phyloP scores from a whole-genome alignment of 179 eudicot genomes.

The Heliamphora pulchella region DNA sequence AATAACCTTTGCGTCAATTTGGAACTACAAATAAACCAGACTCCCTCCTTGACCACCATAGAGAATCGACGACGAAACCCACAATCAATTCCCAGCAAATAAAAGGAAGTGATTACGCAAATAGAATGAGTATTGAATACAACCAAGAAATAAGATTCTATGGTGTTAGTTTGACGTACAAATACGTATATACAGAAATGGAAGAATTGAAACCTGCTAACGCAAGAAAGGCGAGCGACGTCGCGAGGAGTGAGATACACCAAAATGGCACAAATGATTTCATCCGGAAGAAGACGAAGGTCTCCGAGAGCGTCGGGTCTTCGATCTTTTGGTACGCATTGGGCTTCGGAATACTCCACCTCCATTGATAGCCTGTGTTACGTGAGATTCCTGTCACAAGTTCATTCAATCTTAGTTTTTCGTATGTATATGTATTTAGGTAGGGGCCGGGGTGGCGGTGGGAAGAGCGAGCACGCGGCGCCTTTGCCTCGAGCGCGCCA shows the following conservation, averaged over 20 bases:
- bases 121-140: not conserved
- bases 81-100: not conserved
- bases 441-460: not conserved
- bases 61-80: not conserved
- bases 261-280: conserved; percentile 47
- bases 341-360: conserved; percentile 18
- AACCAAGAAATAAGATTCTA: not conserved
- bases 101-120: not conserved
- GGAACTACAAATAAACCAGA: not conserved
- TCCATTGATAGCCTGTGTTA: conserved; percentile 19
- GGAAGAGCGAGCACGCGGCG: conserved; percentile 8
- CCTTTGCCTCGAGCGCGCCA: not conserved
- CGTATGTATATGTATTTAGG: not conserved
- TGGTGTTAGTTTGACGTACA: not conserved
- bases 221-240: conserved; percentile 80
- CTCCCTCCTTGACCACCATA: not conserved
- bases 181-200: not conserved
- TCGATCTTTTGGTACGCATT: conserved; percentile 39
- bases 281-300: conserved; percentile 66
- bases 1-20: not conserved
- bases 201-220: conserved; percentile 59
- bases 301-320: conserved; percentile 67
- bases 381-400: not conserved
- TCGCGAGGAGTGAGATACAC: conserved; percentile 57
- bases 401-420: not conserved